Evolutionary conservation across 495 filamentous ascomycete species (phyloP).

Genomic region (Platismatia glauca): DNA sequence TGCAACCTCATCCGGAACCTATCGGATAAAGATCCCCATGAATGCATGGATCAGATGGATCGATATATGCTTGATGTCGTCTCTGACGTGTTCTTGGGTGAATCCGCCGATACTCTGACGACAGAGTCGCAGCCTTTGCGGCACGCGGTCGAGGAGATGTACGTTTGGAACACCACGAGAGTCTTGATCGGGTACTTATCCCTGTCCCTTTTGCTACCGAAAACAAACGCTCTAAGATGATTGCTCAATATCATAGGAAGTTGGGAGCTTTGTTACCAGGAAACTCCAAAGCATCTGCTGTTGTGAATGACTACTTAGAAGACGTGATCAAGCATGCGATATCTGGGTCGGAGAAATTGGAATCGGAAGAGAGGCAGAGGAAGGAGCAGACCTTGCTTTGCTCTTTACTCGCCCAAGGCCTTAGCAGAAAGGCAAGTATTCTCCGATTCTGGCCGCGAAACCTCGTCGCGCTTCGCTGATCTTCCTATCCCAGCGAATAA

Average conservation of each 20-base stretch:
- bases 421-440: neutral
- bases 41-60: neutral
- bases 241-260: neutral
- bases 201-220: neutral
- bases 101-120: neutral
- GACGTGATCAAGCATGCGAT: neutral
- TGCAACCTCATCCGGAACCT: neutral
- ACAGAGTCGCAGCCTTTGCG: neutral
- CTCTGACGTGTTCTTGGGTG: neutral
- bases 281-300: constrained; percentile 1
- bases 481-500: neutral
- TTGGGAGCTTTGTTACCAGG: constrained; percentile 3
- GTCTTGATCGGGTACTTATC: neutral
- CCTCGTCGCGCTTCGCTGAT: neutral
- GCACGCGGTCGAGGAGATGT: neutral
- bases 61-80: neutral
- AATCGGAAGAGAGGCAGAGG: neutral
- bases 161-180: neutral
- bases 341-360: neutral
- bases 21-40: neutral
- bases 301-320: constrained; percentile 5
- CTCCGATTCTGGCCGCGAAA: neutral
- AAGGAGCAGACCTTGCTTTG: neutral
- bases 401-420: neutral
- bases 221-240: neutral